A percentile compares a stretch with the other conserved stretches of the same genome.
These are phyloP conservation scores for Colletotrichum nymphaeae DNA, from an alignment of 2,329 filamentous ascomycete species.

Conservation along the genomic window DNA sequence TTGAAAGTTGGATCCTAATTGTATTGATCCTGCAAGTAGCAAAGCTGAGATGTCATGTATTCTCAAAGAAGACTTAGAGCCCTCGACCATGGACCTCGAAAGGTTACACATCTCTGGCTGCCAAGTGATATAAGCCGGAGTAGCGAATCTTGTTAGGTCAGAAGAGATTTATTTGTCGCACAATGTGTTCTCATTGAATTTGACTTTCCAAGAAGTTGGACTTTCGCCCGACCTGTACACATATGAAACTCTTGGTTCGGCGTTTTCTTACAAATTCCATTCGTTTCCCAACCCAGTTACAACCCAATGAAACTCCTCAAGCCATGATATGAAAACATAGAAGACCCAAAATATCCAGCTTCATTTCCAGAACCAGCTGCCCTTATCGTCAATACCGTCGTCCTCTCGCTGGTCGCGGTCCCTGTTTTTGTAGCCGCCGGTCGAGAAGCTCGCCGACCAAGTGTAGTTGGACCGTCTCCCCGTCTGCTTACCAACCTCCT, in stretches of 20 bases:
- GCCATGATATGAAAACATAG: neutral
- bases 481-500: slow-evolving; percentile 33
- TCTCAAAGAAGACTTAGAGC: too few species aligned
- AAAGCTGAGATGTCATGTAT: too few species aligned
- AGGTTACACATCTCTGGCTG: too few species aligned
- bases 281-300: neutral
- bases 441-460: slow-evolving; percentile 32
- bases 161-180: neutral
- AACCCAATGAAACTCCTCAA: neutral
- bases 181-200: neutral
- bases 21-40: too few species aligned
- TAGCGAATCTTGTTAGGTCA: neutral
- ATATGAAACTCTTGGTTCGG: neutral
- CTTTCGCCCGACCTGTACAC: neutral
- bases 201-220: neutral
- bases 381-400: slow-evolving; percentile 20
- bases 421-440: slow-evolving; percentile 3
- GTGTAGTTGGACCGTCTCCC: slow-evolving; percentile 32
- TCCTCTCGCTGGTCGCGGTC: slow-evolving; percentile 2
- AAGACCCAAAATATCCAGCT: neutral
- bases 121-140: too few species aligned
- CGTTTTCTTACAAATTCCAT: neutral
- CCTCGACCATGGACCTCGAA: too few species aligned
- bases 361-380: slow-evolving; percentile 36
- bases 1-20: too few species aligned